phyloP scores from a whole-genome alignment of 352 stramenopile species.

The Peronospora farinosa region DNA sequence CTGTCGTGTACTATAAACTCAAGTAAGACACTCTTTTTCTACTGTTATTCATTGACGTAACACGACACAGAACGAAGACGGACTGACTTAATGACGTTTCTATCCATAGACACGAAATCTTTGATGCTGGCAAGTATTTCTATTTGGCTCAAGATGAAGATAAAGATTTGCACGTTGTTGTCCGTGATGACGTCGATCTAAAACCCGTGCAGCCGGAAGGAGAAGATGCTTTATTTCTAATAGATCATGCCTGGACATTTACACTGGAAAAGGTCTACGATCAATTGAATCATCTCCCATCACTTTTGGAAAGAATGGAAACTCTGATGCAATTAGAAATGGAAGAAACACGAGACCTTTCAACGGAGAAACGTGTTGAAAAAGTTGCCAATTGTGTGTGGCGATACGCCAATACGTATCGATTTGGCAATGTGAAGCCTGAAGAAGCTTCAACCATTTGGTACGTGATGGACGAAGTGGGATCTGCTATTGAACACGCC shows the following conservation, averaged over 20 bases:
- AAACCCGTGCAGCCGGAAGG: constrained; percentile 29
- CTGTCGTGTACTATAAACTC: constrained; percentile 44
- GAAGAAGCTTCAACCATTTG: constrained; percentile 43
- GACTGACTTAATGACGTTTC: constrained; percentile 6
- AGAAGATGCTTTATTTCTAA: constrained; percentile 40
- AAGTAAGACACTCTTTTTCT: constrained; percentile 23
- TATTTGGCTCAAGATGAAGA: constrained; percentile 44
- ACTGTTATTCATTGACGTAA: background rate
- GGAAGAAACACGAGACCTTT: constrained; percentile 13
- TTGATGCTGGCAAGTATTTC: constrained; percentile 45
- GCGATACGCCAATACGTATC: constrained; percentile 47
- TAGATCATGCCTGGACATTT: constrained; percentile 56
- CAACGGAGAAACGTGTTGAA: constrained; percentile 25
- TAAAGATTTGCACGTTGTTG: constrained; percentile 38
- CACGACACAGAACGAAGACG: background rate
- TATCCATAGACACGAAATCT: constrained; percentile 32
- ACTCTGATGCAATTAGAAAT: constrained; percentile 36
- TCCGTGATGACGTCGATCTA: constrained; percentile 41
- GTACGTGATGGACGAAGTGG: constrained; percentile 60
- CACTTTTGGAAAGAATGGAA: constrained; percentile 42
- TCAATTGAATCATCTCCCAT: constrained; percentile 28
- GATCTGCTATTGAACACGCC: constrained; percentile 43
- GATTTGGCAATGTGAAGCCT: constrained; percentile 36
- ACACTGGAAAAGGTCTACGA: constrained; percentile 34
- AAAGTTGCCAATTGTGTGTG: constrained; percentile 35